Evolutionary conservation across 768 basidiomycete genomes (phyloP).

Genomic region (Cyathus striatus): DNA sequence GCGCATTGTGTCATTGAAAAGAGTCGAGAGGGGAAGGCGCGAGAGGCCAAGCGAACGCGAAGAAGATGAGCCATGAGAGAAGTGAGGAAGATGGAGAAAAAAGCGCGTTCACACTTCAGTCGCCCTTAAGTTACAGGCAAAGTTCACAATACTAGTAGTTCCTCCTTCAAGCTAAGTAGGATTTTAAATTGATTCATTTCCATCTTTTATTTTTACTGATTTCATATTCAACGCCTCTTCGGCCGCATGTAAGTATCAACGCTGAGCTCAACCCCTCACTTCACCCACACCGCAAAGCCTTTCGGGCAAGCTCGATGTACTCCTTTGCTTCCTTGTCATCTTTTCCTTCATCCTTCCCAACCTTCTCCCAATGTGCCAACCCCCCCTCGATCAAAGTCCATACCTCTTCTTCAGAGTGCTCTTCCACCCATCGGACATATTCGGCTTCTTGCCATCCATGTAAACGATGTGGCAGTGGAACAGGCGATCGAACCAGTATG

Average conservation of each 20-base stretch:
- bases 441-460: conserved; percentile 96
- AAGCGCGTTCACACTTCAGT: background rate
- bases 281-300: conserved; percentile 53
- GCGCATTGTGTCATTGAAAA: conserved; percentile 30
- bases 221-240: too few species aligned
- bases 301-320: conserved; percentile 64
- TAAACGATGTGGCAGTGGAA: conserved; percentile 80
- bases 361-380: conserved; percentile 73
- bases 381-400: conserved; percentile 78
- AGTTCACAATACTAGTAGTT: too few species aligned
- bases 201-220: too few species aligned
- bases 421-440: conserved; percentile 94
- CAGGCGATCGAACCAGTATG: conserved; percentile 83
- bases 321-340: conserved; percentile 43
- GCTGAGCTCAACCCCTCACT: background rate
- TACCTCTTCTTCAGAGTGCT: conserved; percentile 79
- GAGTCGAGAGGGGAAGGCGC: conserved; percentile 23
- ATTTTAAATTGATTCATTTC: too few species aligned
- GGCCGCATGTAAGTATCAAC: background rate
- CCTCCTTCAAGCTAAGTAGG: too few species aligned
- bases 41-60: conserved; percentile 23
- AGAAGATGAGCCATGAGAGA: conserved; percentile 18
- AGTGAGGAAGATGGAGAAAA: background rate
- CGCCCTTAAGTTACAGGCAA: background rate
- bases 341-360: conserved; percentile 50